A percentile compares a stretch with the other conserved stretches of the same genome.
Conservation (phyloP, 768 basidiomycete genomes). For the Macrocybe gigantea region DNA sequence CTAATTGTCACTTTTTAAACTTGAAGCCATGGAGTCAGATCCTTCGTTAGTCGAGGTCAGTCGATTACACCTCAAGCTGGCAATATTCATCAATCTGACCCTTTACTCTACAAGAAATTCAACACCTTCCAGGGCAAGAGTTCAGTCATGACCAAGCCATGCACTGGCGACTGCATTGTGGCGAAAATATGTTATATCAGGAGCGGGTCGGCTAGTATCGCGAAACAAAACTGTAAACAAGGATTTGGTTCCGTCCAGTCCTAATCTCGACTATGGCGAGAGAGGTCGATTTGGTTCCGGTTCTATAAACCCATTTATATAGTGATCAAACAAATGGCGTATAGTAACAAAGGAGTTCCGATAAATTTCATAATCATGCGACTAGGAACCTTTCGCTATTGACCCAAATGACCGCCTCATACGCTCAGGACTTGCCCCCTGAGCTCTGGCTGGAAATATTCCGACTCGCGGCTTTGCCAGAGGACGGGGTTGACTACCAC, state of each 20-base stretch:
- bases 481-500: constrained; percentile 18
- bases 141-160: constrained; percentile 46
- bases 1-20: background rate
- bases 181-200: constrained; percentile 78
- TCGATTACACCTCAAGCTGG: background rate
- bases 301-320: background rate
- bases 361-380: background rate
- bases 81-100: background rate
- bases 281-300: background rate
- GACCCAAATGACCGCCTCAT: constrained; percentile 12
- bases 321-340: background rate
- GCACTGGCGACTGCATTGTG: constrained; percentile 52
- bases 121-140: constrained; percentile 69
- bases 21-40: constrained; percentile 56
- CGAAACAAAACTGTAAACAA: constrained; percentile 46
- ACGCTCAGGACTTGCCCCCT: constrained; percentile 27
- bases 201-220: constrained; percentile 64
- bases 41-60: constrained; percentile 52
- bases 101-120: constrained; percentile 41
- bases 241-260: constrained; percentile 58
- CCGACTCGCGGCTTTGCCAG: constrained; percentile 31
- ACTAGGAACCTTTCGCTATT: constrained; percentile 1
- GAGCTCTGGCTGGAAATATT: constrained; percentile 55
- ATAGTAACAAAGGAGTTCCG: no score
- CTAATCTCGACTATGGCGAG: background rate